Evolutionary conservation across 495 filamentous ascomycete genomes (phyloP).

Genomic region (Bacidia rubella): DNA sequence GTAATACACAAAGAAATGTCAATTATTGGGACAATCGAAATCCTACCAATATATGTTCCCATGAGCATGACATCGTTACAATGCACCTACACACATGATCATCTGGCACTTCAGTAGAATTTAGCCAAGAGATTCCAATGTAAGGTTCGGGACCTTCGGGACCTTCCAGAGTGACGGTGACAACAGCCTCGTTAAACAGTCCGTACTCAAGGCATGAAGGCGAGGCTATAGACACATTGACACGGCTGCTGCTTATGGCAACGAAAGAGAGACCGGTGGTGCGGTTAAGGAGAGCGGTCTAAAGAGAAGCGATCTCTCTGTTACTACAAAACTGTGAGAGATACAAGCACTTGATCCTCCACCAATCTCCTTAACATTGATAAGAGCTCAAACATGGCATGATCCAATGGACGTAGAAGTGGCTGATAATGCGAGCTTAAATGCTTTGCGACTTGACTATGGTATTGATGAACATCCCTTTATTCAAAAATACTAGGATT

Average conservation of each 20-base stretch:
- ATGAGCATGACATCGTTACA: no score
- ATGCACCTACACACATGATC: no score
- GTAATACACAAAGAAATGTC: no score
- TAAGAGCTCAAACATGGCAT: not conserved
- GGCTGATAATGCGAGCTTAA: not conserved
- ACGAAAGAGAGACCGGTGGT: conserved; percentile 70
- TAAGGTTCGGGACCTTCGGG: no score
- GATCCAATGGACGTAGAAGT: not conserved
- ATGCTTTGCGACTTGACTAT: not conserved
- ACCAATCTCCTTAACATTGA: not conserved
- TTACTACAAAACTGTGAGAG: conserved; percentile 85
- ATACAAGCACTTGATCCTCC: conserved; percentile 15
- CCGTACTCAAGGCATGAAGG: conserved; percentile 63
- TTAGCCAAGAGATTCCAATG: no score
- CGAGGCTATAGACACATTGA: conserved; percentile 63
- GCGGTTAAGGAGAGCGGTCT: conserved; percentile 71
- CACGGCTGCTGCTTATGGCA: conserved; percentile 70
- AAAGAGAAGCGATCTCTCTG: conserved; percentile 66
- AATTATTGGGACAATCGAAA: no score
- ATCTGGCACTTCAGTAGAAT: no score
- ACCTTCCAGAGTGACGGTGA: conserved; percentile 55
- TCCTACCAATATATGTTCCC: no score
- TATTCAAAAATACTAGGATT: not conserved
- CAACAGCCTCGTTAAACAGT: conserved; percentile 49
- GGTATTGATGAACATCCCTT: no score